These are phyloP conservation scores for Jacaranda copaia DNA, from an alignment of 257 asterid species.

Conservation along the genomic window DNA sequence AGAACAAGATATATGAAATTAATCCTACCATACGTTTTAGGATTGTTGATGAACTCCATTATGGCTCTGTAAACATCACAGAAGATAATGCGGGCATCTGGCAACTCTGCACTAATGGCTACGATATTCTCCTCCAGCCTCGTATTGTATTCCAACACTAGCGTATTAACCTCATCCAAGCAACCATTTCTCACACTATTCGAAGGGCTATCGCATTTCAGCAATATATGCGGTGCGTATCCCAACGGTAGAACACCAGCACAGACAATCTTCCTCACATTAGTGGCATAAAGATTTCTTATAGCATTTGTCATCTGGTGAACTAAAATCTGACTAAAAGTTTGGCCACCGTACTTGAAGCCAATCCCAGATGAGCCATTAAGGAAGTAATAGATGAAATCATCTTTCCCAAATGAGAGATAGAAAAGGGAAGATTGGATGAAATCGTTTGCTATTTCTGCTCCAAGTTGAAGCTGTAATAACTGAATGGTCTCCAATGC, in stretches of 20 bases:
- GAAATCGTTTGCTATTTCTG: conserved; percentile 46
- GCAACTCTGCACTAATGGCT: conserved; percentile 48
- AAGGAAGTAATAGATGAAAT: conserved; percentile 50
- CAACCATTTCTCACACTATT: conserved; percentile 39
- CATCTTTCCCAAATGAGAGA: conserved; percentile 74
- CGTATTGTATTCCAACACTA: conserved; percentile 56
- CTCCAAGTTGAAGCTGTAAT: conserved; percentile 67
- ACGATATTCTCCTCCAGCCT: conserved; percentile 55
- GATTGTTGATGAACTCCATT: conserved; percentile 61
- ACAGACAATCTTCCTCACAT: conserved; percentile 64
- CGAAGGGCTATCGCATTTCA: conserved; percentile 2
- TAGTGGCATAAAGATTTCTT: conserved; percentile 49
- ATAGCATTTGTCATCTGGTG: conserved; percentile 60
- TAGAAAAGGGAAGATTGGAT: conserved; percentile 63
- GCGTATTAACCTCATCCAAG: conserved; percentile 52
- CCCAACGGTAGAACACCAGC: conserved; percentile 74
- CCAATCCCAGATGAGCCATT: conserved; percentile 28
- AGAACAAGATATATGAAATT: background rate
- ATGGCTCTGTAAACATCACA: conserved; percentile 62
- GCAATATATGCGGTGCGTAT: conserved; percentile 53
- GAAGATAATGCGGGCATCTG: conserved; percentile 46
- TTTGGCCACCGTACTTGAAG: conserved; percentile 18
- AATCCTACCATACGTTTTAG: conserved; percentile 51
- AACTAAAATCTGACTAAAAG: conserved; percentile 52
- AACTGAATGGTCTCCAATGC: conserved; percentile 63